Percentiles rank a stretch among this genome's conserved stretches.
These are phyloP conservation scores for Elsinoe australis DNA, from an alignment of 2,329 filamentous ascomycete species.

Conservation along the genomic window DNA sequence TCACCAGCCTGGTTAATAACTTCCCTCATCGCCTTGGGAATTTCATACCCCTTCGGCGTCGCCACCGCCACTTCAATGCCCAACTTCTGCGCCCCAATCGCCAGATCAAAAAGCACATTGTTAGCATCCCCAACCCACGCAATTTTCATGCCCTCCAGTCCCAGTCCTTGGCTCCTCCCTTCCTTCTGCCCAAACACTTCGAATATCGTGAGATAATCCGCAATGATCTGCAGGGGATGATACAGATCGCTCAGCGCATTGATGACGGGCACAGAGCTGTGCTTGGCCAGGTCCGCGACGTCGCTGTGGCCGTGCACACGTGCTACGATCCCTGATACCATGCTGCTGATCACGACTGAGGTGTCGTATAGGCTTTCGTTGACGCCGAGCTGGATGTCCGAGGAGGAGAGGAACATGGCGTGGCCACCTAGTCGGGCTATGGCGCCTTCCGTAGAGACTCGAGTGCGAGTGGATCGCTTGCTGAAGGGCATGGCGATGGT, in stretches of 20 bases:
- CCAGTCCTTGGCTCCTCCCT: slow-evolving; percentile 49
- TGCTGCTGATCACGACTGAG: slow-evolving; percentile 80
- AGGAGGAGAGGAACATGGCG: slow-evolving; percentile 91
- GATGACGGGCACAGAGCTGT: slow-evolving; percentile 44
- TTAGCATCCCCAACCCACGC: slow-evolving; percentile 97
- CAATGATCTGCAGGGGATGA: slow-evolving; percentile 89
- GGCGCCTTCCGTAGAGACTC: slow-evolving; percentile 87
- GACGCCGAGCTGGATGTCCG: slow-evolving; percentile 92
- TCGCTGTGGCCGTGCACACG: slow-evolving; percentile 47
- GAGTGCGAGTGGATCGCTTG: slow-evolving; percentile 88
- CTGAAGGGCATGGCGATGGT: slow-evolving; percentile 94
- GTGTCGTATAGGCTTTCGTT: slow-evolving; percentile 96
- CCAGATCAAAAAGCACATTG: slow-evolving; percentile 91
- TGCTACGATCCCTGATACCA: slow-evolving; percentile 43
- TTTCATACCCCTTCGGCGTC: slow-evolving; percentile 75
- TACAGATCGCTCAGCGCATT: slow-evolving; percentile 72
- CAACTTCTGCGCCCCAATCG: slow-evolving; percentile 77
- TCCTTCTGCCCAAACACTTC: slow-evolving; percentile 55
- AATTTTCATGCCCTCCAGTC: slow-evolving; percentile 75
- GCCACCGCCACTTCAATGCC: slow-evolving; percentile 82
- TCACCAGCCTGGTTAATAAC: slow-evolving; percentile 60
- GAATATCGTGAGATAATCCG: slow-evolving; percentile 84
- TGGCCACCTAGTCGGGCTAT: slow-evolving; percentile 83
- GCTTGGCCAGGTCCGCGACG: slow-evolving; percentile 42
- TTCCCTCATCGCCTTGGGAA: slow-evolving; percentile 64